Evolutionary conservation across 1,139 yeast genomes (phyloP), one percentile per base, ranked within the genome.

Genomic region (Candida pseudoviswanathii): DNA sequence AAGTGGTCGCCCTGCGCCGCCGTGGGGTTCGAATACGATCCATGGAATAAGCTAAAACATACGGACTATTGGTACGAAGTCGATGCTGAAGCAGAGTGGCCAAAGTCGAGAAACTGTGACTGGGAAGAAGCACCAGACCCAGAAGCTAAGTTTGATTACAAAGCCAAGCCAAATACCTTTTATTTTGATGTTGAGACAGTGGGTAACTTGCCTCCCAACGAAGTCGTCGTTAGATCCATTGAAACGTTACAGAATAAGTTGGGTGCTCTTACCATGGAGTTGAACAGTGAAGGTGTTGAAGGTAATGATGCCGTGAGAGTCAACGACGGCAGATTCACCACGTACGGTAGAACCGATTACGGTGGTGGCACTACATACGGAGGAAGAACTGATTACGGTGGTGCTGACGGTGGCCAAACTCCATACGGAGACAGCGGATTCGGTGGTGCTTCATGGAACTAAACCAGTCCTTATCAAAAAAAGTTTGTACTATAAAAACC

Each of bases 1-100:
- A 94, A 94, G 65, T 94, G 99, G 99, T 86, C 96, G 5, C 97
- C 99, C 1, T 89, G 96, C 59, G 81, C 97, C 0, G 99, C 99
- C n/a, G 81, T 95, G 50, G 98, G 96, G 25, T 94, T 94, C 63
- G 99, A 94, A 70, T 94, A 94, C 64, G 99, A 94, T 65, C 99
- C 99, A n/a, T 94, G 97, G 96, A 94, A 94, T 70, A 95, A 94
- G 71, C 78, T 95, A 59, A 86, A 87, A 63, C 99, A 94, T 66
- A 94, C 99, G 0, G 97, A 91, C 60, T 89, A 82, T 64, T 94
- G 99, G 99, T 90, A 86, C 66, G 99, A 94, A 69, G 95, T 85
- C 54, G 89, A 85, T 64, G 86, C 89, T 33, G 90, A 82, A 41
- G 82, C 79, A 43, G 99, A 94, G 73, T 94, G 99, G 99, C 97